Conservation (phyloP, 129 eudicot species). For the Flaveria linearis region DNA sequence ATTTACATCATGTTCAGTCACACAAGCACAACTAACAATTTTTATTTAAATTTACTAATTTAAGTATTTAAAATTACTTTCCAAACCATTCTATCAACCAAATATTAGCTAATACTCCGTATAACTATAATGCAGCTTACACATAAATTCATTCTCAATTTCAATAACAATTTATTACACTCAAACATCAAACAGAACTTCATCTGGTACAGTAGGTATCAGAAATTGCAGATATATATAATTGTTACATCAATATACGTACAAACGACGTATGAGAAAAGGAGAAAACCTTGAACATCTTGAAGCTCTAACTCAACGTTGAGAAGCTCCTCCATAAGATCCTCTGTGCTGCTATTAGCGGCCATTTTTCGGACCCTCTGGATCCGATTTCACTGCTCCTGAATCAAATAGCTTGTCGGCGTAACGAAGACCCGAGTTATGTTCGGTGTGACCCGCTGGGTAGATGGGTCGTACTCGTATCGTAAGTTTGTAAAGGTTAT, state of each 20-base stretch:
- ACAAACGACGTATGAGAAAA: not conserved
- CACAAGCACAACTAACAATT: not conserved
- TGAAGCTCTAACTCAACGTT: conserved; percentile 77
- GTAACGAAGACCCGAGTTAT: not conserved
- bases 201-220: not conserved
- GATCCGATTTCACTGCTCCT: conserved; percentile 5
- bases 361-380: conserved; percentile 48
- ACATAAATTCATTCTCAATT: too few relatives aligned
- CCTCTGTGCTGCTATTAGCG: conserved; percentile 42
- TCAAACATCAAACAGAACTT: not conserved
- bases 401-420: not conserved
- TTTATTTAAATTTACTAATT: not conserved
- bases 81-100: not conserved
- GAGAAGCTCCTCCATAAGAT: conserved; percentile 68
- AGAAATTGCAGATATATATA: conserved; percentile 6
- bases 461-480: not conserved
- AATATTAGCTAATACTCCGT: not conserved
- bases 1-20: conserved; percentile 6
- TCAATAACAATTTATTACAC: not conserved
- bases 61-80: not conserved
- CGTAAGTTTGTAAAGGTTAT: too few relatives aligned
- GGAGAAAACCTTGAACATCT: conserved; percentile 75
- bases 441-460: not conserved
- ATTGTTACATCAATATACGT: not conserved
- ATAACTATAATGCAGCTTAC: not conserved